phyloP scores from a whole-genome alignment of 2,329 filamentous ascomycete genomes.

The Stenocarpella maydis region DNA sequence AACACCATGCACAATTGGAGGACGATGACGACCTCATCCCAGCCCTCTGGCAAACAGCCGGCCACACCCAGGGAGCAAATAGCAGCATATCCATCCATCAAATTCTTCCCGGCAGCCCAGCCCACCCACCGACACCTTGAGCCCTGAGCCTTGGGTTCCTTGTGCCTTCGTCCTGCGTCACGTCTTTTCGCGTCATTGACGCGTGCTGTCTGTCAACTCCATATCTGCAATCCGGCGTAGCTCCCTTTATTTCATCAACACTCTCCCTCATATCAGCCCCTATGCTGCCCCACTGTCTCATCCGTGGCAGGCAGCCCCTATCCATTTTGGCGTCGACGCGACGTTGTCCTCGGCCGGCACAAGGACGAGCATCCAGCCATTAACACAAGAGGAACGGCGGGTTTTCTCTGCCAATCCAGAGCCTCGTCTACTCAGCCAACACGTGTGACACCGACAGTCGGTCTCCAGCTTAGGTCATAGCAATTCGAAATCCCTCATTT shows the following conservation, averaged over 20 bases:
- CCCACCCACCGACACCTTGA: background rate
- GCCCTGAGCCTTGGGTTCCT: background rate
- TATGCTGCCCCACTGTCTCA: background rate
- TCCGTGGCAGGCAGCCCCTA: background rate
- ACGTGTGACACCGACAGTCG: background rate
- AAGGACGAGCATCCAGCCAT: background rate
- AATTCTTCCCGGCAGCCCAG: background rate
- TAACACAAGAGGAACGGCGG: background rate
- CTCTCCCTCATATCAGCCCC: background rate
- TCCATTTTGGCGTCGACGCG: background rate
- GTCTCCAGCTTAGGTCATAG: background rate
- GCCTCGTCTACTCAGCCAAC: slow-evolving; percentile 1
- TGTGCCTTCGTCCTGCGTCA: background rate
- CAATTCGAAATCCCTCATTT: background rate
- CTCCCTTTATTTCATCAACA: background rate
- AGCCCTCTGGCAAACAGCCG: background rate
- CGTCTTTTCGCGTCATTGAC: slow-evolving; percentile 9
- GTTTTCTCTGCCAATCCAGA: background rate
- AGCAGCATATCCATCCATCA: background rate
- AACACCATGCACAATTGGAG: slow-evolving; percentile 12
- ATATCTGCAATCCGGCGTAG: slow-evolving; percentile 5
- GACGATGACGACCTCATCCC: background rate
- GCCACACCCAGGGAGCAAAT: background rate
- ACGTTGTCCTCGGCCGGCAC: background rate
- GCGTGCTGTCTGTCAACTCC: slow-evolving; percentile 10